Evolutionary conservation across 768 basidiomycete species (phyloP).

Genomic region (Phlebiopsis gigantea): DNA sequence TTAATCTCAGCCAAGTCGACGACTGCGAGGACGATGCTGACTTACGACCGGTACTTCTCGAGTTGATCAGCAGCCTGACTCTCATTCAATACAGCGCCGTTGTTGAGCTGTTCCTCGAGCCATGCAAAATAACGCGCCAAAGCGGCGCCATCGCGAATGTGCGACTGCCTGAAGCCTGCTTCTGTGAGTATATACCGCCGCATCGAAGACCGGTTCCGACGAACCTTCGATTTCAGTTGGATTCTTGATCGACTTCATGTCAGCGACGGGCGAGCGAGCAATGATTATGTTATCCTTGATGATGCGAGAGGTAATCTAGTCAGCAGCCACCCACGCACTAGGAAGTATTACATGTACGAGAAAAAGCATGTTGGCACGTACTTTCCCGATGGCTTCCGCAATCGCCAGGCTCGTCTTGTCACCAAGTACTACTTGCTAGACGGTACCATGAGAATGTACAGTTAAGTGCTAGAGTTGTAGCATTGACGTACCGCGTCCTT

Average conservation of each 20-base stretch:
- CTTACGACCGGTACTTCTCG: conserved; percentile 77
- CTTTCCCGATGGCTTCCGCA: conserved; percentile 72
- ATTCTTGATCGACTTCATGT: conserved; percentile 81
- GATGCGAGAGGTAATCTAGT: conserved; percentile 17
- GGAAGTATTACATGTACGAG: conserved; percentile 2
- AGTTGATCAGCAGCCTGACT: conserved; percentile 75
- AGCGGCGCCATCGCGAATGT: conserved; percentile 88
- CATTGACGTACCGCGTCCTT: conserved; percentile 22
- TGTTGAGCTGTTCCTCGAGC: conserved; percentile 79
- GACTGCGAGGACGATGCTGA: conserved; percentile 7
- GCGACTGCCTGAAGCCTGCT: conserved; percentile 85
- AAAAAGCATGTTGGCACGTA: conserved; percentile 26
- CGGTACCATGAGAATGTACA: background rate
- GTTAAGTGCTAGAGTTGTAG: background rate
- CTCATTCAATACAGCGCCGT: conserved; percentile 64
- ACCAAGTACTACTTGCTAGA: conserved; percentile 71
- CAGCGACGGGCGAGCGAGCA: conserved; percentile 67
- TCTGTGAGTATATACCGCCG: no score
- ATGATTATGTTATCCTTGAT: conserved; percentile 55
- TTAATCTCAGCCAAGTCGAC: background rate
- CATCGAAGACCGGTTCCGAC: no score
- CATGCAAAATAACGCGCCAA: conserved; percentile 89
- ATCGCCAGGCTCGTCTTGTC: conserved; percentile 79
- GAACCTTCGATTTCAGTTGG: conserved; percentile 56
- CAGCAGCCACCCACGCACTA: conserved; percentile 8